These are phyloP conservation scores for Fusarium proliferatum DNA, from an alignment of 2,329 filamentous ascomycete genomes.

Conservation along the genomic window DNA sequence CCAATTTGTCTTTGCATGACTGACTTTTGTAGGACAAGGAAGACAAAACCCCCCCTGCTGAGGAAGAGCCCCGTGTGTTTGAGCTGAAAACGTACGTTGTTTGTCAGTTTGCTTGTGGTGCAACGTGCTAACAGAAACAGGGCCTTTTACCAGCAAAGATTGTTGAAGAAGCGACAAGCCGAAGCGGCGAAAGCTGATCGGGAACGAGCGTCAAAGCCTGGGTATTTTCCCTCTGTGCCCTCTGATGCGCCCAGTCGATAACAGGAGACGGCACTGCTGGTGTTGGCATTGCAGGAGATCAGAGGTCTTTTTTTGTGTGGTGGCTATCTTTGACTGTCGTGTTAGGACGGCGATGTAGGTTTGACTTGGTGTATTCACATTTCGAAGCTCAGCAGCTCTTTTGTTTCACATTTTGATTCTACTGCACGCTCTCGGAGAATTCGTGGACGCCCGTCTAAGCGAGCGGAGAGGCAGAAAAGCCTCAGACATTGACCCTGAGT, in stretches of 20 bases:
- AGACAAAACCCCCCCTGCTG: conserved; percentile 26
- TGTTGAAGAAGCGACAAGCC: conserved; percentile 73
- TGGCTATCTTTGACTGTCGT: background rate
- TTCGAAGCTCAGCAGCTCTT: background rate
- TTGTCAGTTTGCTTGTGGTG: rapidly evolving
- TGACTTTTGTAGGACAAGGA: conserved; percentile 29
- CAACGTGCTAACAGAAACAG: conserved; percentile 55
- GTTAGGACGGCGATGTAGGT: background rate
- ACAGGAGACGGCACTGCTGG: background rate
- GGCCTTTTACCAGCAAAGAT: conserved; percentile 85
- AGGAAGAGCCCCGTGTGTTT: conserved; percentile 81
- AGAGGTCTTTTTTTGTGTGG: no score
- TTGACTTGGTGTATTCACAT: background rate
- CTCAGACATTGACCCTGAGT: background rate
- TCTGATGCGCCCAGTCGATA: conserved; percentile 62
- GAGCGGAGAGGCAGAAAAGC: background rate
- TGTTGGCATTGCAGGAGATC: background rate
- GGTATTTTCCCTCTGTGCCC: conserved; percentile 87
- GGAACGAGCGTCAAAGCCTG: conserved; percentile 81
- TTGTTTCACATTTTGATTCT: background rate
- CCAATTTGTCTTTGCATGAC: background rate
- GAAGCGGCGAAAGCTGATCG: conserved; percentile 77
- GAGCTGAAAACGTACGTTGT: conserved; percentile 77
- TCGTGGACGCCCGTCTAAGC: background rate
- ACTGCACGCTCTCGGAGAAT: rapidly evolving